phyloP scores from a whole-genome alignment of 2,329 filamentous ascomycete genomes.

The Colletotrichum tropicicola region DNA sequence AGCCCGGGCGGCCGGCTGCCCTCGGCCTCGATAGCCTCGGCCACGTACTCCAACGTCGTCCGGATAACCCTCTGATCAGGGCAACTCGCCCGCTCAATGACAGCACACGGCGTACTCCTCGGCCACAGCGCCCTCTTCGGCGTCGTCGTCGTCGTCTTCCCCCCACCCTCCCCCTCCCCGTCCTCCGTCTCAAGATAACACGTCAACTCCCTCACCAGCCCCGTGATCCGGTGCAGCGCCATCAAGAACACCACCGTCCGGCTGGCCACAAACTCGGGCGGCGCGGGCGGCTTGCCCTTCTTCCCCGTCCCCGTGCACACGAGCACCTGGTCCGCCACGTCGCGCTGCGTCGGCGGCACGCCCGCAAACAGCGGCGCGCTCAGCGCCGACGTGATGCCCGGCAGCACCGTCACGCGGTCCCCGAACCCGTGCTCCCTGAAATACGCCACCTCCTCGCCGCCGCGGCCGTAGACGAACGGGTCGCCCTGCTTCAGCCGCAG shows the following conservation, averaged over 20 bases:
- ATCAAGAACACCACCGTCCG: slow-evolving; percentile 94
- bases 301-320: slow-evolving; percentile 97
- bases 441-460: slow-evolving; percentile 90
- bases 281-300: slow-evolving; percentile 84
- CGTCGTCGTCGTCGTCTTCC: slow-evolving; percentile 37
- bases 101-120: slow-evolving; percentile 82
- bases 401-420: slow-evolving; percentile 75
- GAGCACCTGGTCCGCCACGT: slow-evolving; percentile 90
- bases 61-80: slow-evolving; percentile 93
- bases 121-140: slow-evolving; percentile 70
- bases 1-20: slow-evolving; percentile 90
- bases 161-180: no score
- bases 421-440: slow-evolving; percentile 78
- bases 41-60: slow-evolving; percentile 83
- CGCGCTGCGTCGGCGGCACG: slow-evolving; percentile 88
- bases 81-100: slow-evolving; percentile 93
- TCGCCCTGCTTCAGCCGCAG: slow-evolving; percentile 95
- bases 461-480: slow-evolving; percentile 94
- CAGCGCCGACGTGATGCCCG: slow-evolving; percentile 89
- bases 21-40: slow-evolving; percentile 84
- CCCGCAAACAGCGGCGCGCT: slow-evolving; percentile 88
- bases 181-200: slow-evolving; percentile 43
- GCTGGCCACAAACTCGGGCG: slow-evolving; percentile 78
- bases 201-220: slow-evolving; percentile 77
- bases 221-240: slow-evolving; percentile 86